Evolutionary conservation across 805 yeast genomes (phyloP), one percentile per base, ranked within the genome.

Genomic region (Wickerhamiella musiphila): DNA sequence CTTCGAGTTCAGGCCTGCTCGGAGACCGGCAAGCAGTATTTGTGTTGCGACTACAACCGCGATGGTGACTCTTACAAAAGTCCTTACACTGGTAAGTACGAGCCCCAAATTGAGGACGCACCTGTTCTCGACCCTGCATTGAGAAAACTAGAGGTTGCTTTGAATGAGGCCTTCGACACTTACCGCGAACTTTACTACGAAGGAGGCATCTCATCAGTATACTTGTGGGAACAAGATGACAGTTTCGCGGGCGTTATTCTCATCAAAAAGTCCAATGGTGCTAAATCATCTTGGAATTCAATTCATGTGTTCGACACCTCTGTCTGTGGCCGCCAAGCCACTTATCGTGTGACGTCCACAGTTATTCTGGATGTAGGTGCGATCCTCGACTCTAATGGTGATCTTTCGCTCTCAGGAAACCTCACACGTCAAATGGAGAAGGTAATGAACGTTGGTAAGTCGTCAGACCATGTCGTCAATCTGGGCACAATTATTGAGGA

Each of bases 121-220:
- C 83, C 90, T 7, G 71, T 60, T 43, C 94, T 95, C 8, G 65
- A 78, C 3, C 56, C 56, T 2, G 55, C 56, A 16, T 61, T 90
- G 40, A 63, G 96, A 42, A 65, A 70, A 42, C 58, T 86, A 42
- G 98, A 86, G 56, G 52, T 68, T 17, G 64, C 72, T 41, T 84
- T 93, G 38, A 90, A 86, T 52, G 86, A 81, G 41, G 78, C 94
- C 4, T 81, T 86, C 51, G 95, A 83, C 47, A 68, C 86, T 23
- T 86, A 90, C 58, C 66, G 94, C 42, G 98, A 90, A 51, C 58
- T 86, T 45, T 86, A 86, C 58, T 86, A 83, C 52, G 96, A 84
- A 53, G 95, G 95, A 24, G 98, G 96, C 15, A 62, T 78, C 24
- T 74, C 90, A 2, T 72, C 84, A 35, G 93, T 78, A 12, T 86